A percentile compares a stretch with the other conserved stretches of the same genome.
Conservation (phyloP, 805 yeast genomes). For the Wickerhamomyces alni region DNA sequence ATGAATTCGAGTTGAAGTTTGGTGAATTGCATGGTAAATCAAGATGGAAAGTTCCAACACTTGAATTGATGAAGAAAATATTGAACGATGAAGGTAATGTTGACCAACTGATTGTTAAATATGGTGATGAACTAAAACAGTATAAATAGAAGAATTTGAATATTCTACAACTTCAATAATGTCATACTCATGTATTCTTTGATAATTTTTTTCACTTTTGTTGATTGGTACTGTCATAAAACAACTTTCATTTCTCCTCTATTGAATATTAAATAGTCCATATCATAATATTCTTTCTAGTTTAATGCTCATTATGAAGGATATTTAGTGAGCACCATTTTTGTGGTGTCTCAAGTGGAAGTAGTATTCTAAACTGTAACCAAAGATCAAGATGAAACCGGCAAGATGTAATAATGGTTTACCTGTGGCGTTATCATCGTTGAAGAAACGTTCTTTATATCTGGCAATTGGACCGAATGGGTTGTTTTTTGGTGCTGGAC, state of each 20-base stretch:
- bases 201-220: background rate
- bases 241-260: background rate
- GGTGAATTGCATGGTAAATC: conserved; percentile 48
- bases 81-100: conserved; percentile 5
- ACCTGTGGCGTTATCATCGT: conserved; percentile 79
- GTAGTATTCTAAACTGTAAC: conserved; percentile 91
- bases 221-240: background rate
- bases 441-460: conserved; percentile 83
- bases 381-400: conserved; percentile 59
- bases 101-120: background rate
- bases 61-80: conserved; percentile 43
- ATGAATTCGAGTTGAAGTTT: conserved; percentile 41
- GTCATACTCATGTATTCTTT: too few species aligned
- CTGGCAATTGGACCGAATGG: conserved; percentile 64
- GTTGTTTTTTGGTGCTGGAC: conserved; percentile 72
- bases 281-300: background rate
- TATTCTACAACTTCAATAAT: too few species aligned
- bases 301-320: background rate
- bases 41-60: conserved; percentile 49
- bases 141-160: background rate
- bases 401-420: conserved; percentile 78
- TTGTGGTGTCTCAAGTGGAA: conserved; percentile 73
- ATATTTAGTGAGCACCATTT: conserved; percentile 36
- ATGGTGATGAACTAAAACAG: background rate
- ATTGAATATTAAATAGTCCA: conserved; percentile 1